phyloP scores from a whole-genome alignment of 306 rosid species.

The barrel medic (Medicago truncatula) region MtrunA17r5.0-ANR NC_053049.1:39907501-39908000 shows the following conservation, averaged over 20 bases:
- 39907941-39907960: slow-evolving; percentile 61
- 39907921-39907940: slow-evolving; percentile 59
- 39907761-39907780: slow-evolving; percentile 67
- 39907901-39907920: slow-evolving; percentile 67
- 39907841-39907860: slow-evolving; percentile 64
- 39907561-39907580: neutral
- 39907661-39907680: slow-evolving; percentile 39
- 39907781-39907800: slow-evolving; percentile 63
- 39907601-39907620: neutral
- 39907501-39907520: slow-evolving; percentile 51
- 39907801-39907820: slow-evolving; percentile 52
- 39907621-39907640: slow-evolving; percentile 17
- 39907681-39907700: neutral
- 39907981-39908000: slow-evolving; percentile 71
- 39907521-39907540: slow-evolving; percentile 61
- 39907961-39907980: slow-evolving; percentile 68
- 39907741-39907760: slow-evolving; percentile 67
- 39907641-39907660: slow-evolving; percentile 37
- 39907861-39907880: slow-evolving; percentile 67
- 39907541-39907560: slow-evolving; percentile 50
- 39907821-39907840: slow-evolving; percentile 60
- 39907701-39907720: slow-evolving; percentile 64
- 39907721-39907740: slow-evolving; percentile 70
- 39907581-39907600: neutral
- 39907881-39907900: slow-evolving; percentile 63